Base-by-base conservation (phyloP, 345 rosid species). In the Draba incana region DNA sequence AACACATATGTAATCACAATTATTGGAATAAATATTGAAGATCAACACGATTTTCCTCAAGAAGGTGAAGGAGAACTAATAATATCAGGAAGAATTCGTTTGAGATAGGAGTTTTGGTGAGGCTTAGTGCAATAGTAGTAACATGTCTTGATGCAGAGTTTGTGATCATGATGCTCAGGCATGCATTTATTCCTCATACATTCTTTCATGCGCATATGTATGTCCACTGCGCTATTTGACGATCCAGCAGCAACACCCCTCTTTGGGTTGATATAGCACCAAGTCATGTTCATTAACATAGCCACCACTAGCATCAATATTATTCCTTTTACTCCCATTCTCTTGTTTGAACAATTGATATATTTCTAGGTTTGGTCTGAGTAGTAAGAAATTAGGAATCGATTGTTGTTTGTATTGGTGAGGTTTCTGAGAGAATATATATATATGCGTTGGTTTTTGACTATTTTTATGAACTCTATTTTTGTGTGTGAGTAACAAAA, bases 301-400 rank as follows among this genome's bases (percentile, higher is more conserved):
- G 15, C 53, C 61, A 45, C 24, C 55, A 67, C 47, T 27, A 53
- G 8, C 12, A 54, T 28, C 28, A 42, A 12, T 16, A 54, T 53
- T 12, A 54, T 66, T 54, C 23, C 43, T 3, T 28, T 54, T 54
- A 43, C 43, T 30, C 13, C 44, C 52, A 66, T 66, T 54, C 43
- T 51, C 38, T 43, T 12, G 11, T 25, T 43, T 66, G 31, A 66
- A 53, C 61, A 53, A 28, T 30, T 39, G 14, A 9, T 63, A 8
- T 51, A 4, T 24, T 64, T 30, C 57, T 6, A 3, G 10, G 8
- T 3, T 15, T 53, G 2, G 8, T 28, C 27, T 30, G 46, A 0
- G 3, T 43, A 42, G 15, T 7, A 3, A 15, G 25, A 3, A 23
- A 54, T 10, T 16, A 12, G 5, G 31, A 35, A 20, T 7, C 13